These are phyloP conservation scores for Dothiorella sarmentorum DNA, from an alignment of 2,329 filamentous ascomycete species.

Conservation along the genomic window DNA sequence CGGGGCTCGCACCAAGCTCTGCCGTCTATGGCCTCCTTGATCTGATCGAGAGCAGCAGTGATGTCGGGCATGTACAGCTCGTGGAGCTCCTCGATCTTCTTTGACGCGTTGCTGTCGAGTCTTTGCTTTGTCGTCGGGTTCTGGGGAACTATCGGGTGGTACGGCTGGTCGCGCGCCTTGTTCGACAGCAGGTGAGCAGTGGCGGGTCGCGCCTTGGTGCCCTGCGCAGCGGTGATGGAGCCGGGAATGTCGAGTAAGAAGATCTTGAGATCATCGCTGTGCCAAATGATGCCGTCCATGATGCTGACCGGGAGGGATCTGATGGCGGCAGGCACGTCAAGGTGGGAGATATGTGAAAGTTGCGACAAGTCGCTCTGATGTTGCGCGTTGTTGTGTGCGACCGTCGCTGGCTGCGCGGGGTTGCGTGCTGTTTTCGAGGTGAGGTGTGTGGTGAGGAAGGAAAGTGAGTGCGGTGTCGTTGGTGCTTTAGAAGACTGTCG, in stretches of 20 bases:
- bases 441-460: not conserved
- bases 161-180: conserved; percentile 45
- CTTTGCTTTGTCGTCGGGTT: no score
- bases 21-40: not conserved
- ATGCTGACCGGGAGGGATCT: not conserved
- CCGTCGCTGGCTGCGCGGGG: not conserved
- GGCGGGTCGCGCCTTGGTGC: conserved; percentile 39
- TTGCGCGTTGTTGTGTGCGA: not conserved
- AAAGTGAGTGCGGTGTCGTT: not conserved
- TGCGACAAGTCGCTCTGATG: no score
- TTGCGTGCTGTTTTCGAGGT: not conserved
- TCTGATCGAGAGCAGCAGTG: not conserved
- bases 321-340: no score
- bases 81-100: conserved; percentile 12
- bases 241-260: conserved; percentile 66
- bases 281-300: conserved; percentile 48
- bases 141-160: conserved; percentile 21
- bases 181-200: conserved; percentile 46
- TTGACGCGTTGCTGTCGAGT: no score
- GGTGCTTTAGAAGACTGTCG: not conserved
- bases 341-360: no score
- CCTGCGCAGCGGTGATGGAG: conserved; percentile 66
- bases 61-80: conserved; percentile 21
- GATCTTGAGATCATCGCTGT: conserved; percentile 48
- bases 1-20: conserved; percentile 25